Evolutionary conservation across 2,329 filamentous ascomycete species (phyloP), one percentile per base, ranked within the genome.

Genomic region (Chalaropsis ovoidea): DNA sequence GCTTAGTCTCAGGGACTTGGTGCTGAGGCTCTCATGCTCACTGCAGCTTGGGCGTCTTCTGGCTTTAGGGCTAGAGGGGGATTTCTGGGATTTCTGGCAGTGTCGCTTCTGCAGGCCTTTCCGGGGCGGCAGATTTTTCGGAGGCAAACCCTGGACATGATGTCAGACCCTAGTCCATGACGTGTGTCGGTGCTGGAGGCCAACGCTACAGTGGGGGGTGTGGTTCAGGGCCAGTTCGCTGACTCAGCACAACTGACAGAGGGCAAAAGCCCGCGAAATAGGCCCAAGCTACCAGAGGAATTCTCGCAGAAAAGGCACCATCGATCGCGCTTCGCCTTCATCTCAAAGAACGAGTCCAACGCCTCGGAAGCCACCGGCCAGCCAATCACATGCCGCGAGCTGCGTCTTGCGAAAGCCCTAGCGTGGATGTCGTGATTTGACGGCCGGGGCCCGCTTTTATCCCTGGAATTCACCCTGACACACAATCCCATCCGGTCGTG

Each of bases 401-500:
- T 35, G 41, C 31, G 13, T 70, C 73, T 78, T 76, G 76, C 76
- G 77, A 78, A 77, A 77, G 77, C 73, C 68, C 75, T 80, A 79
- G 78, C 77, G 77, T 75, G 74, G 77, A 80, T 80, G 78, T 79
- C 78, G 78, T 79, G 78, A 79, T 80, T 67, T 61, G 35, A 43
- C 58, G n/a, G 13, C 39, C n/a, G 15, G 3, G 3, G 4, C 1
- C 63, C 63, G 43, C 63, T 47, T 56, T 63, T 63, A 31, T 43
- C 45, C 31, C 39, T 64, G 15, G 22, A 31, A 43, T 54, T 35
- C 31, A 58, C 42, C 41, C 15, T n/a, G n/a, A n/a, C n/a, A n/a
- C n/a, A n/a, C n/a, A n/a, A 67, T 39, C 66, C 66, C 8, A 35
- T 67, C 63, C 66, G 66, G 7, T 60, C 64, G n/a, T 42, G 63